phyloP scores from a whole-genome alignment of 176 grass and related monocot genomes.

The Oryza meyeriana region DNA sequence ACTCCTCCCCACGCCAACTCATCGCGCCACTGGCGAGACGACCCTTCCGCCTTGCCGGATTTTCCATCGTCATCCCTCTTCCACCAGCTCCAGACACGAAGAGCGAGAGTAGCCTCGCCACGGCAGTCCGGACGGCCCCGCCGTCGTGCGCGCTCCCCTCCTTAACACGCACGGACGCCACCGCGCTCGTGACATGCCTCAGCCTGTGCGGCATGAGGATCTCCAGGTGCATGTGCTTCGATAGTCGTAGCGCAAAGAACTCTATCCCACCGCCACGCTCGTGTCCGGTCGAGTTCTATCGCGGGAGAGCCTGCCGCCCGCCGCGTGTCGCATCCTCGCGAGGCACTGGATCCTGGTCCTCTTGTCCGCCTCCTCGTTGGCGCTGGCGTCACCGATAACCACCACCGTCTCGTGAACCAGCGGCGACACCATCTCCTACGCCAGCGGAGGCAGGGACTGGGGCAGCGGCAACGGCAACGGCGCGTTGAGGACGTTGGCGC shows the following conservation, averaged over 20 bases:
- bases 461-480: not conserved
- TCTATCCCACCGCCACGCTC: conserved; percentile 8
- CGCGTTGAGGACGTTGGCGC: conserved; percentile 34
- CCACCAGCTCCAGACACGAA: conserved; percentile 23
- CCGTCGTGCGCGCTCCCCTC: conserved; percentile 38
- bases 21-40: conserved; percentile 9
- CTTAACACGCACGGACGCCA: conserved; percentile 35
- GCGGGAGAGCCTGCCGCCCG: conserved; percentile 22
- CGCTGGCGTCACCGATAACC: not conserved
- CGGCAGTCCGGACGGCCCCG: conserved; percentile 2
- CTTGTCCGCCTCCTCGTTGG: conserved; percentile 1
- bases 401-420: not conserved
- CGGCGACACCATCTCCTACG: not conserved
- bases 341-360: conserved; percentile 14
- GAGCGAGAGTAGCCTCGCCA: conserved; percentile 38
- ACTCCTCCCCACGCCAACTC: conserved; percentile 7
- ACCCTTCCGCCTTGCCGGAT: not conserved
- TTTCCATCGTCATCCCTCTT: conserved; percentile 27
- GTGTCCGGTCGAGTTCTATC: conserved; percentile 41
- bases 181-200: conserved; percentile 49
- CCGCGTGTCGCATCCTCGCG: conserved; percentile 18
- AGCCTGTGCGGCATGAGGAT: conserved; percentile 46
- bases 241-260: conserved; percentile 47
- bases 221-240: conserved; percentile 49
- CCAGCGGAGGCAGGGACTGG: not conserved